A percentile compares a stretch with the other conserved stretches of the same genome.
Conservation (phyloP, 2,329 filamentous ascomycete species). For the Clonostachys chloroleuca region DNA sequence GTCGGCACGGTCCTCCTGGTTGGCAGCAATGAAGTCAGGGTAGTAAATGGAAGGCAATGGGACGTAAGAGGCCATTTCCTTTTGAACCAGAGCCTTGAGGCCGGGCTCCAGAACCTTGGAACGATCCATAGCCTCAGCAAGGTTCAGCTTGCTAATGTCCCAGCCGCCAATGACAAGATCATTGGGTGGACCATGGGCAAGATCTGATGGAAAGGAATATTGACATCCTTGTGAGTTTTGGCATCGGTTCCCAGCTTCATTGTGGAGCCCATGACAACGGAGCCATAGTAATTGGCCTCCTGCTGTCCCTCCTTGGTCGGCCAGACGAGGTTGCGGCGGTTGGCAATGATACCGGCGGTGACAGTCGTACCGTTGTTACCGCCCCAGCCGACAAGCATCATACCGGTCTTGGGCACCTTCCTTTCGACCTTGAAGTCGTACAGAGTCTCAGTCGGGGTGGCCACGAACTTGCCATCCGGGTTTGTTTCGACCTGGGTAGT, state of each 20-base stretch:
- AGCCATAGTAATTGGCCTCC: slow-evolving; percentile 95
- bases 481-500: slow-evolving; percentile 78
- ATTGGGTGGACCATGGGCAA: slow-evolving; percentile 95
- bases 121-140: slow-evolving; percentile 91
- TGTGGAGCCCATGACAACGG: slow-evolving; percentile 93
- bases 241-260: slow-evolving; percentile 91
- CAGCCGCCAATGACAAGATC: slow-evolving; percentile 93
- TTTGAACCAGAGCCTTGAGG: slow-evolving; percentile 82
- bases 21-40: slow-evolving; percentile 97
- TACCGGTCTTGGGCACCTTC: slow-evolving; percentile 85
- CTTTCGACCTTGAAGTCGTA: slow-evolving; percentile 99
- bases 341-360: slow-evolving; percentile 94
- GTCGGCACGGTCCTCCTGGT: slow-evolving; percentile 95
- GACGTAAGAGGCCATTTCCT: slow-evolving; percentile 87
- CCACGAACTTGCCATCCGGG: slow-evolving; percentile 72
- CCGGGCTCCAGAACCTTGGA: slow-evolving; percentile 93
- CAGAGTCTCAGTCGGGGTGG: slow-evolving; percentile 79
- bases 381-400: slow-evolving; percentile 97
- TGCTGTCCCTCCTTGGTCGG: slow-evolving; percentile 87
- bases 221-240: slow-evolving; percentile 82
- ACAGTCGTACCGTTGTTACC: slow-evolving; percentile 98
- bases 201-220: slow-evolving; percentile 91
- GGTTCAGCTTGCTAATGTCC: slow-evolving; percentile 91
- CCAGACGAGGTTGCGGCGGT: slow-evolving; percentile 82
- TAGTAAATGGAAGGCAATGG: slow-evolving; percentile 97